phyloP scores from a whole-genome alignment of 306 rosid species.

The Arachis hypogaea region DNA sequence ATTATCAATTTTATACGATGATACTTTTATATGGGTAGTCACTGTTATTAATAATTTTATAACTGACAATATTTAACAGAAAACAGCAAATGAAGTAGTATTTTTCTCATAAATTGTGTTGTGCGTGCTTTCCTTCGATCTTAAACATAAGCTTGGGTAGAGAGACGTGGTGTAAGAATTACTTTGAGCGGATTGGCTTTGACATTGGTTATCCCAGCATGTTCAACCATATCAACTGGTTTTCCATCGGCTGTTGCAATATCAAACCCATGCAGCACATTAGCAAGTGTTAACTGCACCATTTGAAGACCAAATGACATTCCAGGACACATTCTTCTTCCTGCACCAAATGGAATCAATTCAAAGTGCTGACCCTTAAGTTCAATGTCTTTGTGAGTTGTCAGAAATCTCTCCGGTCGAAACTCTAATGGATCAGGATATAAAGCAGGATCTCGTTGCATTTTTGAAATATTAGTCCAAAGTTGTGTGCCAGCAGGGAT shows the following conservation, averaged over 20 bases:
- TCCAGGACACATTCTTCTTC: conserved; percentile 44
- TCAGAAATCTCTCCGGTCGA: conserved; percentile 37
- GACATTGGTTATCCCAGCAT: conserved; percentile 4
- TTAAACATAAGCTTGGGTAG: neutral
- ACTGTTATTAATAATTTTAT: too few species aligned
- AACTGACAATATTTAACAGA: too few species aligned
- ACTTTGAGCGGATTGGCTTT: conserved; percentile 34
- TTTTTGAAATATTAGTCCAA: conserved; percentile 47
- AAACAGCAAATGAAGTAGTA: too few species aligned
- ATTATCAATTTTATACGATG: too few species aligned
- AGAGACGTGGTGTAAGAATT: conserved; percentile 35
- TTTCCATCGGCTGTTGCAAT: conserved; percentile 10
- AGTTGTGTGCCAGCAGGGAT: conserved; percentile 51
- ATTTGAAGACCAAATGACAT: conserved; percentile 1
- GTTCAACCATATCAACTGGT: conserved; percentile 34
- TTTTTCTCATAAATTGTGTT: too few species aligned
- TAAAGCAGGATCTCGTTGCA: conserved; percentile 38
- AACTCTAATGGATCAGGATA: conserved; percentile 26
- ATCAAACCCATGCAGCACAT: conserved; percentile 38
- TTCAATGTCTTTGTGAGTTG: conserved; percentile 28
- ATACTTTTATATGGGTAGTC: too few species aligned
- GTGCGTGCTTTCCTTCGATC: neutral
- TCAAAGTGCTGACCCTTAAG: conserved; percentile 28
- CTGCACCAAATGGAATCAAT: conserved; percentile 33
- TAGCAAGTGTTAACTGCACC: conserved; percentile 33